Conservation (phyloP, 1,284 basidiomycete genomes). For the Lentinus polychrous region DNA sequence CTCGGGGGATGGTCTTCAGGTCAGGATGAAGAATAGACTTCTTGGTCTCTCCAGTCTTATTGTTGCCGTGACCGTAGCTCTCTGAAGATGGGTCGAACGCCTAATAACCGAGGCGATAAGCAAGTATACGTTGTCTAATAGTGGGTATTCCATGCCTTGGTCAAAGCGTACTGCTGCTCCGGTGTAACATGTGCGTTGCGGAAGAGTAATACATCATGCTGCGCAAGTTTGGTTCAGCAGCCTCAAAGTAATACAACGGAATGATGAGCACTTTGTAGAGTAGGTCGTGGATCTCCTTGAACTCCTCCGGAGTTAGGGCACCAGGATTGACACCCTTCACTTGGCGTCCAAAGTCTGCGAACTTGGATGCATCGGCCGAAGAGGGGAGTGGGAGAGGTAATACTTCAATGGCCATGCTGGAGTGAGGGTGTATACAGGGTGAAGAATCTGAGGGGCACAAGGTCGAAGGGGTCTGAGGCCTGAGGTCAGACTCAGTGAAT, state of each 20-base stretch:
- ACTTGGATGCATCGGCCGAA: slow-evolving; percentile 40
- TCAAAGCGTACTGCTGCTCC: slow-evolving; percentile 78
- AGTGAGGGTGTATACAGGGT: too few species aligned
- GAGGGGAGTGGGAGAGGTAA: slow-evolving; percentile 38
- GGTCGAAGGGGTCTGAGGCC: too few species aligned
- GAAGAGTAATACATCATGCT: slow-evolving; percentile 77
- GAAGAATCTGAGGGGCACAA: too few species aligned
- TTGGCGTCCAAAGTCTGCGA: slow-evolving; percentile 44
- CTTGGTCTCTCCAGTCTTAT: slow-evolving; percentile 65
- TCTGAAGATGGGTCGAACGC: slow-evolving; percentile 70
- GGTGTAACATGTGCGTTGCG: slow-evolving; percentile 63
- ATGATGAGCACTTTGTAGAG: slow-evolving; percentile 50
- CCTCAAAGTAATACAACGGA: neutral
- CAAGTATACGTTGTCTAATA: neutral
- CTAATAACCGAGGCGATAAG: slow-evolving; percentile 24
- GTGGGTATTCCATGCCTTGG: slow-evolving; percentile 47
- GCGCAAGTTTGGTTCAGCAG: neutral
- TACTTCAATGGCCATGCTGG: slow-evolving; percentile 35
- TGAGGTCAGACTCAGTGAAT: too few species aligned
- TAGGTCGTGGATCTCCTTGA: slow-evolving; percentile 42
- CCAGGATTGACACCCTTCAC: slow-evolving; percentile 47
- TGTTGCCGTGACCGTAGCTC: slow-evolving; percentile 79
- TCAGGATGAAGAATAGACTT: slow-evolving; percentile 80
- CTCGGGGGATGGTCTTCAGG: slow-evolving; percentile 80
- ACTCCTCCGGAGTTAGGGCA: slow-evolving; percentile 34